phyloP scores from a whole-genome alignment of 768 basidiomycete species.

The Trametes maxima region DNA sequence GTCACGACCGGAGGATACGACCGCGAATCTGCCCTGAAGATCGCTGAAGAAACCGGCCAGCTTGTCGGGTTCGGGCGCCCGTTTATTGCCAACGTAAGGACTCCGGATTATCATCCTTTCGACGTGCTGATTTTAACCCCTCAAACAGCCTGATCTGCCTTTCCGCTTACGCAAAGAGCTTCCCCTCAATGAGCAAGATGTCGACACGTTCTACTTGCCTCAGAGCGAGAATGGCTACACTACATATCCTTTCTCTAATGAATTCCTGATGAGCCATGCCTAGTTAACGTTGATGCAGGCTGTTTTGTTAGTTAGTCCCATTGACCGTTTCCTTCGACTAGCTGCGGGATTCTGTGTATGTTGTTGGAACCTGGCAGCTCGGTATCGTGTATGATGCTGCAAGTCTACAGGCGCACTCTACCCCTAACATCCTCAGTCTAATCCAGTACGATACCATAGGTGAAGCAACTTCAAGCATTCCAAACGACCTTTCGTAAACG shows the following conservation, averaged over 20 bases:
- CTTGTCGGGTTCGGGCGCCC: constrained; percentile 32
- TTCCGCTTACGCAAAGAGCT: constrained; percentile 38
- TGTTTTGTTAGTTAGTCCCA: too few species aligned
- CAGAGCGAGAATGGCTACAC: constrained; percentile 36
- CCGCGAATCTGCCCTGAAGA: constrained; percentile 23
- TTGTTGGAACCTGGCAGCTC: too few species aligned
- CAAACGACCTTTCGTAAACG: too few species aligned
- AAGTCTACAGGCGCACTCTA: too few species aligned
- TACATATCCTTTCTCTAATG: constrained; percentile 25
- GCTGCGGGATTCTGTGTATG: too few species aligned
- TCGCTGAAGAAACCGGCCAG: constrained; percentile 27
- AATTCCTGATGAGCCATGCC: constrained; percentile 1
- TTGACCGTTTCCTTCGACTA: too few species aligned
- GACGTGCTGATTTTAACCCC: too few species aligned
- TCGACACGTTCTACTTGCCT: constrained; percentile 43
- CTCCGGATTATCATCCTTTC: background rate
- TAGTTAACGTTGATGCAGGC: too few species aligned
- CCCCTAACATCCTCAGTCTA: too few species aligned
- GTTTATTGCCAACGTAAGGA: constrained; percentile 35
- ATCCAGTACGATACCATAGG: too few species aligned
- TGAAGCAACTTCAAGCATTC: too few species aligned
- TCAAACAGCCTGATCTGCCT: constrained; percentile 46
- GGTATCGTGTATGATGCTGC: too few species aligned
- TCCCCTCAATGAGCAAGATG: constrained; percentile 38
- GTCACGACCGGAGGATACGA: constrained; percentile 30